Base-by-base conservation (phyloP, 371 early-diverging fungal genomes). In the Syncephalastrum racemosum region DNA sequence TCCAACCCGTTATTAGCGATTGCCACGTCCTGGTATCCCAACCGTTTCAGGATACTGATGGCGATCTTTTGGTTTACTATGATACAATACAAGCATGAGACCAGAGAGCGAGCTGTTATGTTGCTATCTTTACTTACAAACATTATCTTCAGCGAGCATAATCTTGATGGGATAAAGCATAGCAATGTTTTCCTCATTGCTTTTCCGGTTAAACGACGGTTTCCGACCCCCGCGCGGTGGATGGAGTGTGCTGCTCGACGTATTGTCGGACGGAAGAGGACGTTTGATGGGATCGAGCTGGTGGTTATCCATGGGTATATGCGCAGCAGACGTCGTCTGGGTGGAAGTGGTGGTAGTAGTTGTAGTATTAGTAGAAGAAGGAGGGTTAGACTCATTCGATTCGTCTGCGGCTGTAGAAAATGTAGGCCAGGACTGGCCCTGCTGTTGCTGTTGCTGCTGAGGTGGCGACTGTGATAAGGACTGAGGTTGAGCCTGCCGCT, bases 61-160 rank as follows among this genome's bases (percentile, higher is more conserved):
- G 82, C 82, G 52, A 84, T 77, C 51, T 77, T 81, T 64, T 84
- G 84, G 53, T 84, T 84, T 42, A 83, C 80, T 72, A 57, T 27
- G 2, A 31, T 31, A 23, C 14, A 53, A 42, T 46, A 40, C 2
- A 57, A 45, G 22, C 24, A 24, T 27, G 20, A 47, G 46, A 18
- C 20, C n/a, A 2, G 36, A 0, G 36, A 31, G 2, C 10, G 3
- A 0, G 43, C 24, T 51, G 12, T 40, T 23, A 15, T 20, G 4
- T 13, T 13, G 7, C 6, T 15, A 4, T 31, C 5, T 31, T 31
- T 16, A 61, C 70, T 65, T 68, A 75, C 72, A 68, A 47, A 78
- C 67, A 56, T 78, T 78, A 54, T 78, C 79, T 60, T 78, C 79
- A 2, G 79, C 79, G n/a, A 78, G 50, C 44, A 78, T 40, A 22